Evolutionary conservation across 495 filamentous ascomycete species (phyloP).

Genomic region (Lindgomyces ingoldianus): DNA sequence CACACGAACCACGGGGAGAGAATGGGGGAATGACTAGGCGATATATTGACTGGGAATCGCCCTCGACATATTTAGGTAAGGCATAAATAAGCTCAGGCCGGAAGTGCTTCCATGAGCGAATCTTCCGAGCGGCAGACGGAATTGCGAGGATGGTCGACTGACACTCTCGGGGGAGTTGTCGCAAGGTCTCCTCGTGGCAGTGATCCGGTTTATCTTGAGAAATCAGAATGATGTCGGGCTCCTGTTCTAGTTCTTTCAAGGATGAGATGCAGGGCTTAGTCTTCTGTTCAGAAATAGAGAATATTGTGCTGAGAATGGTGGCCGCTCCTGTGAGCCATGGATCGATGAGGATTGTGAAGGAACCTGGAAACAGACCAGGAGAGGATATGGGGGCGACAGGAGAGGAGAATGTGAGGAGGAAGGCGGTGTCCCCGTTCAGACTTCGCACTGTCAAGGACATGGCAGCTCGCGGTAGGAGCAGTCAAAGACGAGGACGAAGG

Average conservation of each 20-base stretch:
- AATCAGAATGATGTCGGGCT: slow-evolving; percentile 66
- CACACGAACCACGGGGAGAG: slow-evolving; percentile 50
- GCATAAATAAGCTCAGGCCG: slow-evolving; percentile 53
- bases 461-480: slow-evolving; percentile 8
- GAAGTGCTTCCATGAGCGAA: slow-evolving; percentile 67
- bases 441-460: slow-evolving; percentile 69
- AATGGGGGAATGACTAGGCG: slow-evolving; percentile 53
- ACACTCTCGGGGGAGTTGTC: slow-evolving; percentile 56
- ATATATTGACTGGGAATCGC: slow-evolving; percentile 49
- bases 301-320: slow-evolving; percentile 60
- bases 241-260: slow-evolving; percentile 58
- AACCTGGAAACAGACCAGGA: slow-evolving; percentile 47
- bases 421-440: slow-evolving; percentile 70
- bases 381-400: slow-evolving; percentile 42
- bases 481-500: background rate
- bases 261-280: slow-evolving; percentile 56
- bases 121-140: slow-evolving; percentile 60
- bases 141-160: slow-evolving; percentile 65
- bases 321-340: slow-evolving; percentile 69
- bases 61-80: slow-evolving; percentile 53
- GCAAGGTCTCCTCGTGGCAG: slow-evolving; percentile 67
- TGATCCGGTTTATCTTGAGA: slow-evolving; percentile 72
- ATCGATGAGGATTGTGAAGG: slow-evolving; percentile 68
- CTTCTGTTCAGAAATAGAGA: slow-evolving; percentile 54
- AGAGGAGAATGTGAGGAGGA: slow-evolving; percentile 65